A percentile compares a stretch with the other conserved stretches of the same genome.
These are phyloP conservation scores for Trametes sanguinea DNA, from an alignment of 768 basidiomycete genomes.

Conservation along the genomic window DNA sequence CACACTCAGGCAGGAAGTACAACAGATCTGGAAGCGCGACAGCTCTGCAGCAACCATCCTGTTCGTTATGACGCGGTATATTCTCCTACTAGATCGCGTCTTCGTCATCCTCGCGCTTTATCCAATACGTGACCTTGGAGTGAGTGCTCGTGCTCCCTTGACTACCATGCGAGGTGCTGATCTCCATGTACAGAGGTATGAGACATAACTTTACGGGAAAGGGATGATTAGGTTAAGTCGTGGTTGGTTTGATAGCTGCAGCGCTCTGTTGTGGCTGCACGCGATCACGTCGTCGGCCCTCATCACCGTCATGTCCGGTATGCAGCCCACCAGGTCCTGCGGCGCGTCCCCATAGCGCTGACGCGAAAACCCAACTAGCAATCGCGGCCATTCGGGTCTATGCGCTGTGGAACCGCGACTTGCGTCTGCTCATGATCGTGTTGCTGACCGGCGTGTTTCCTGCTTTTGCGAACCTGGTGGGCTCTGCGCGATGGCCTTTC, in stretches of 20 bases:
- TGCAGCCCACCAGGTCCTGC: not conserved
- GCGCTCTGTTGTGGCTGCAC: constrained; percentile 2
- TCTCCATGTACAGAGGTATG: too few relatives aligned
- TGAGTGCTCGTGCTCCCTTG: not conserved
- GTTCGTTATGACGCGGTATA: constrained; percentile 21
- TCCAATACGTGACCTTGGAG: not conserved
- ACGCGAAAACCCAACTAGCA: not conserved
- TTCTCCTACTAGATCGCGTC: constrained; percentile 18
- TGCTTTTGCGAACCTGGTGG: constrained; percentile 18
- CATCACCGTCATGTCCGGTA: constrained; percentile 4
- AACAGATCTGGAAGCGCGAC: constrained; percentile 20
- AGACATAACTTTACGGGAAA: too few relatives aligned
- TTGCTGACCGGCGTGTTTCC: constrained; percentile 18
- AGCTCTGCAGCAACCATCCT: constrained; percentile 12
- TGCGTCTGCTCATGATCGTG: not conserved
- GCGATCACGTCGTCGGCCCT: constrained; percentile 1
- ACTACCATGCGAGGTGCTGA: too few relatives aligned
- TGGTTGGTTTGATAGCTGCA: constrained; percentile 7
- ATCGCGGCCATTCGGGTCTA: constrained; percentile 23
- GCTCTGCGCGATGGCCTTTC: not conserved
- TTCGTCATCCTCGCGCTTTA: constrained; percentile 12
- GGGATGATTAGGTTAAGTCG: too few relatives aligned
- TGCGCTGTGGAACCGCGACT: constrained; percentile 14
- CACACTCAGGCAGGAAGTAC: constrained; percentile 18
- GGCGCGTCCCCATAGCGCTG: not conserved